phyloP scores from a whole-genome alignment of 2,329 filamentous ascomycete genomes.

The Hypomyces perniciosus region DNA sequence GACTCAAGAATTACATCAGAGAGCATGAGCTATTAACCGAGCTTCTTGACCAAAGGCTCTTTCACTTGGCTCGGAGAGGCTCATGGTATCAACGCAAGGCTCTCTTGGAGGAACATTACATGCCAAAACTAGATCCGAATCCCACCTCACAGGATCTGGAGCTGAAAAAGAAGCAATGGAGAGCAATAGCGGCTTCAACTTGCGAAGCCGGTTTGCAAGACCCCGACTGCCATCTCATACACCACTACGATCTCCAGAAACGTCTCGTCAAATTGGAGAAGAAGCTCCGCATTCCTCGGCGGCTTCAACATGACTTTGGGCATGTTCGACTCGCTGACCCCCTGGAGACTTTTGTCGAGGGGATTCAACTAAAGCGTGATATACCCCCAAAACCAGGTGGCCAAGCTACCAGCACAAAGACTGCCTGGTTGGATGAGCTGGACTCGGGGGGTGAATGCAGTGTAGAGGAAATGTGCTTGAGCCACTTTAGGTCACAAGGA shows the following conservation, averaged over 20 bases:
- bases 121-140: constrained; percentile 56
- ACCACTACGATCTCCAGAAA: constrained; percentile 92
- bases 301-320: constrained; percentile 87
- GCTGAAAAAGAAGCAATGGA: constrained; percentile 76
- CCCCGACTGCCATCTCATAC: constrained; percentile 81
- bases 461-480: constrained; percentile 92
- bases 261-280: constrained; percentile 88
- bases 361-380: constrained; percentile 67
- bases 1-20: constrained; percentile 70
- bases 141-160: constrained; percentile 33
- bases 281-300: constrained; percentile 71
- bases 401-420: constrained; percentile 56
- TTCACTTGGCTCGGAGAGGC: constrained; percentile 78
- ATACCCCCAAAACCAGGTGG: constrained; percentile 36
- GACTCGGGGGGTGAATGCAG: constrained; percentile 68
- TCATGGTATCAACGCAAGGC: constrained; percentile 96
- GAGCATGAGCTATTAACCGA: constrained; percentile 72
- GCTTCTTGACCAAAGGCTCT: constrained; percentile 73
- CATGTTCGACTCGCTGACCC: constrained; percentile 76
- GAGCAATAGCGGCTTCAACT: constrained; percentile 65
- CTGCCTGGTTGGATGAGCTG: constrained; percentile 77
- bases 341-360: constrained; percentile 66
- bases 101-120: constrained; percentile 90
- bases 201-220: constrained; percentile 87
- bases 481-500: constrained; percentile 71